Evolutionary conservation across 139 green algal genomes (phyloP).

Genomic region (Zygnema circumcarinatum): DNA sequence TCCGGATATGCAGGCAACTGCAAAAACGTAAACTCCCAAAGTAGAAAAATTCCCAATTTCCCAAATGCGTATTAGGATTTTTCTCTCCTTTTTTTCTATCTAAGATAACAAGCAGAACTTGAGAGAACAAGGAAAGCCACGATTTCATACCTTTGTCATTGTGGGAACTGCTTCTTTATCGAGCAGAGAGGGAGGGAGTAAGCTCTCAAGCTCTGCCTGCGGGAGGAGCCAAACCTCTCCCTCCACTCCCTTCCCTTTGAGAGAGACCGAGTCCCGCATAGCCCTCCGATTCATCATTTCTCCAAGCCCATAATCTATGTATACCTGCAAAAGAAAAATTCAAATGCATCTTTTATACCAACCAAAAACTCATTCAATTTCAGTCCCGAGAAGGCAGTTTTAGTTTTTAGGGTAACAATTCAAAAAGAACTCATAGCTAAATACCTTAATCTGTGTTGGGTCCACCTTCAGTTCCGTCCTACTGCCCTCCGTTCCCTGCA

Average conservation of each 20-base stretch:
- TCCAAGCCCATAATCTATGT: constrained; percentile 23
- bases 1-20: constrained; percentile 47
- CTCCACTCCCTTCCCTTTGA: neutral
- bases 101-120: neutral
- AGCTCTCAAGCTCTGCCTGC: constrained; percentile 4
- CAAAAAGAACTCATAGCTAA: too few species aligned
- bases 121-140: neutral
- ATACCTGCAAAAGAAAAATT: constrained; percentile 36
- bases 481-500: neutral
- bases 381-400: too few species aligned
- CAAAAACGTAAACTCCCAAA: neutral
- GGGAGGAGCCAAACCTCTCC: constrained; percentile 16
- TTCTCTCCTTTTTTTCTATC: neutral
- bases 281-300: constrained; percentile 44
- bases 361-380: too few species aligned
- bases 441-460: constrained; percentile 13
- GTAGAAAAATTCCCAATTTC: neutral
- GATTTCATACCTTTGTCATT: neutral
- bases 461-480: neutral
- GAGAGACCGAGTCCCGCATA: constrained; percentile 8
- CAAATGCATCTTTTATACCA: too few species aligned
- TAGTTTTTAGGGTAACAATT: too few species aligned
- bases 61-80: neutral
- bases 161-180: neutral
- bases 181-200: constrained; percentile 10